Evolutionary conservation across 768 basidiomycete genomes (phyloP).

Genomic region (Naganishia onofrii): DNA sequence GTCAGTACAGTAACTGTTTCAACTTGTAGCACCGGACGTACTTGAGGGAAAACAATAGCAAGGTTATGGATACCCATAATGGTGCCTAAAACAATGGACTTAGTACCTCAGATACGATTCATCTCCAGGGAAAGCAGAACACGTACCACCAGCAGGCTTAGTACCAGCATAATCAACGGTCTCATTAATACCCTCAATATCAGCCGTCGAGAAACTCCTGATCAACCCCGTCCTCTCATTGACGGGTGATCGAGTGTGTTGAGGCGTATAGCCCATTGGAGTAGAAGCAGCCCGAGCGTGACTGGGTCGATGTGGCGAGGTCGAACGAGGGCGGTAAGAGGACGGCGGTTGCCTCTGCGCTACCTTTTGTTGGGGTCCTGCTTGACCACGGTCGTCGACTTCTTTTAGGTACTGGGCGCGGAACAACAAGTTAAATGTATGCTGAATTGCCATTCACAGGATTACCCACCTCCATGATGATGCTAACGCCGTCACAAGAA

Average conservation of each 20-base stretch:
- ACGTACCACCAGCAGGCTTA: constrained; percentile 58
- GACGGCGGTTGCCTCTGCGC: constrained; percentile 12
- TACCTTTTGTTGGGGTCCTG: constrained; percentile 20
- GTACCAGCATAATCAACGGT: constrained; percentile 48
- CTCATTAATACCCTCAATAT: constrained; percentile 48
- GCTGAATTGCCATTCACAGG: background rate
- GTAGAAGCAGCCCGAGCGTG: constrained; percentile 50
- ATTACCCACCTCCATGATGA: constrained; percentile 72
- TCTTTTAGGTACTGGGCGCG: constrained; percentile 66
- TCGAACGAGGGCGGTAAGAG: constrained; percentile 31
- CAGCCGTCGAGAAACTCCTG: constrained; percentile 52
- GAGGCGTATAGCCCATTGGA: constrained; percentile 40
- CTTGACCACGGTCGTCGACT: constrained; percentile 55
- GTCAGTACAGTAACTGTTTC: background rate
- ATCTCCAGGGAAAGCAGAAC: constrained; percentile 56
- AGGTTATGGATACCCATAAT: constrained; percentile 92
- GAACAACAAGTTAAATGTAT: background rate
- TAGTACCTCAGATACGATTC: background rate
- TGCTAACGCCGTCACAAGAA: constrained; percentile 44
- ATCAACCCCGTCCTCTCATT: constrained; percentile 48
- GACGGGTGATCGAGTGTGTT: constrained; percentile 31
- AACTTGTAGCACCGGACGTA: background rate
- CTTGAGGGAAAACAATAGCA: constrained; percentile 87
- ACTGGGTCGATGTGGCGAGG: constrained; percentile 37
- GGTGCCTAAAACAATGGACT: constrained; percentile 53